Percentiles rank a stretch among this genome's conserved stretches.
Conservation (phyloP, 2,329 filamentous ascomycete genomes). For the Cladosporium sp. region DNA sequence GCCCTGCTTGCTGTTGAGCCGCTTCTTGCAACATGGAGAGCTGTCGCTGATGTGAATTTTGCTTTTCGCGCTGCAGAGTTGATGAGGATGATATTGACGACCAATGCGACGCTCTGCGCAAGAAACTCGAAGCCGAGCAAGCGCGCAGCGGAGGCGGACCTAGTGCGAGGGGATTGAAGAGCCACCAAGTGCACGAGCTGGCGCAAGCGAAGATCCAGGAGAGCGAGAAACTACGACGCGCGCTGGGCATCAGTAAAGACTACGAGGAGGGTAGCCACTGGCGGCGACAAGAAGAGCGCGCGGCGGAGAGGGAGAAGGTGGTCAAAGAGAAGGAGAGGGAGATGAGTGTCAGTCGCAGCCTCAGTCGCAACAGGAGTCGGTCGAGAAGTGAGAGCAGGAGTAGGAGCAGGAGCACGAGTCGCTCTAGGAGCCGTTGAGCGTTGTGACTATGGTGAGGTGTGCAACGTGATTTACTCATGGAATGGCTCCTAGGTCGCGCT, state of each 20-base stretch:
- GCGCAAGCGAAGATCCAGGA: constrained; percentile 96
- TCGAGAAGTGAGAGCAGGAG: constrained; percentile 1
- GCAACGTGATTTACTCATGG: no score
- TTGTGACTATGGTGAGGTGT: no score
- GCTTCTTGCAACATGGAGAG: not conserved
- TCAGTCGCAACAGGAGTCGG: constrained; percentile 1
- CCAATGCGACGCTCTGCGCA: constrained; percentile 65
- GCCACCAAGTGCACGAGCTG: constrained; percentile 93
- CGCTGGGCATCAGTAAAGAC: constrained; percentile 81
- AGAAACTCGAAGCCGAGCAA: constrained; percentile 61
- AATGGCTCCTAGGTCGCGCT: no score
- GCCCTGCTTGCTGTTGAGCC: not conserved
- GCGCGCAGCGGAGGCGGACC: constrained; percentile 48
- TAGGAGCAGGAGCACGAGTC: not conserved
- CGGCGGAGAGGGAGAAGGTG: constrained; percentile 16
- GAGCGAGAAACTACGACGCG: constrained; percentile 81
- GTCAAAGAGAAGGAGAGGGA: constrained; percentile 11
- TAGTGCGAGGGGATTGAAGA: constrained; percentile 66
- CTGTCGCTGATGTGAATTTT: not conserved
- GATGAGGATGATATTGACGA: constrained; percentile 91
- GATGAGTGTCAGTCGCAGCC: not conserved
- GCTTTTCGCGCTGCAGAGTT: constrained; percentile 50
- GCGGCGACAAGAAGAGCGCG: constrained; percentile 76
- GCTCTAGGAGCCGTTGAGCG: constrained; percentile 1
- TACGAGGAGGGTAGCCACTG: constrained; percentile 86